Base-by-base conservation (phyloP, 2,329 filamentous ascomycete species). In the Sporothrix curviconia region DNA sequence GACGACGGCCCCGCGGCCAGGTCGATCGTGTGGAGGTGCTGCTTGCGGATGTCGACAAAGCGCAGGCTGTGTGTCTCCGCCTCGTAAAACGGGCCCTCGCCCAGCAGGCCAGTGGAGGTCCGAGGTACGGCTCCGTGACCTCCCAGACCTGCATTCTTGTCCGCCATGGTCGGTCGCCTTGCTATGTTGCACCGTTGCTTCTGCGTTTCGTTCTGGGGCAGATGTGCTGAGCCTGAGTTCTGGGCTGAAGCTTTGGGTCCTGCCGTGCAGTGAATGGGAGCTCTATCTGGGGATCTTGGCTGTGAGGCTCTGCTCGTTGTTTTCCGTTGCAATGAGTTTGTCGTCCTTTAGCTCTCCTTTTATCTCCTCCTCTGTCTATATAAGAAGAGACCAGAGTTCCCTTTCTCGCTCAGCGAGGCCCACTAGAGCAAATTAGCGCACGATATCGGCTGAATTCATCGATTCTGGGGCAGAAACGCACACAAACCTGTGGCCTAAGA, bases 1-100 rank as follows among this genome's bases (percentile, higher is more conserved):
- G 87, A 89, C 4, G 74, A 73, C 15, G 82, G 81, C 0, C 86
- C 87, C 59, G 80, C 74, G 49, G 71, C 68, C 24, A 95, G 76
- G 65, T 89, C 80, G 59, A 94, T 78, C 49, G 80, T 79, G 74
- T 94, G 87, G 46, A 96, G 68, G 60, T 84, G 83, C 68, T 87
- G 81, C 68, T 87, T 83, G 70, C 86, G 87, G 72, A 96, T 92
- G 72, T 96, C 92, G 61, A 92, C 83, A 69, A 90, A 91, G 62
- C 89, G 87, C 59, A 92, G 74, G 47, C 76, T 79, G 69, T 88
- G 79, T 52, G 79, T 83, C 22, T 73, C 74, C 59, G 79, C 74
- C 69, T 91, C 87, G 74, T 84, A 90, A 73, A 84, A 90, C 1
- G 88, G 88, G 0, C 81, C 89, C 71, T 92, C 89, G 62, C 85